Evolutionary conservation across 169 alveolate species (phyloP).

Genomic region (Cryptosporidium andersoni): DNA sequence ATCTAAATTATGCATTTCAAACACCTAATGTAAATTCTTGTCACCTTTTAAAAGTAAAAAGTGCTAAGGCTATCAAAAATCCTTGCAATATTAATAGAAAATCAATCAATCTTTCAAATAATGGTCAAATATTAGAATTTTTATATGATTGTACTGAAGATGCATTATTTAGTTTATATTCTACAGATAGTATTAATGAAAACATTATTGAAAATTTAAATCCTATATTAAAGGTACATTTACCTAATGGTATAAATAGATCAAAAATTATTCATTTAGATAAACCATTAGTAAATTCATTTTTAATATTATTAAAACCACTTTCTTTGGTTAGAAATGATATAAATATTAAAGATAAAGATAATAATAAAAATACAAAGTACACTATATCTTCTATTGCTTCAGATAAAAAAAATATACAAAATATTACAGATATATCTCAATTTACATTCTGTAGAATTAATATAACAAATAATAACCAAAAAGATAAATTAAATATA

Average conservation of each 20-base stretch:
- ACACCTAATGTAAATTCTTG: no score
- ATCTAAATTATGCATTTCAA: no score
- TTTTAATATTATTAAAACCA: no score
- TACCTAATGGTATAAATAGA: not conserved
- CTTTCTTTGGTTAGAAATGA: no score
- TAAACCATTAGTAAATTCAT: conserved; percentile 1
- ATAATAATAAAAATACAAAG: not conserved
- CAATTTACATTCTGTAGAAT: conserved; percentile 43
- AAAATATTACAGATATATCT: conserved; percentile 1
- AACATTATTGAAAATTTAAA: conserved; percentile 7
- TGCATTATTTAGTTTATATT: conserved; percentile 30
- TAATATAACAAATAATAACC: no score
- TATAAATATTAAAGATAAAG: conserved; percentile 24
- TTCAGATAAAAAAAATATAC: not conserved
- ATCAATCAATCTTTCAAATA: conserved; percentile 13
- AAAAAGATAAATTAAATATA: not conserved
- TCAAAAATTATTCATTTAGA: not conserved
- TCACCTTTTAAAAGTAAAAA: conserved; percentile 6
- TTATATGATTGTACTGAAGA: conserved; percentile 58
- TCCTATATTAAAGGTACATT: conserved; percentile 12
- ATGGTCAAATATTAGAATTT: conserved; percentile 5
- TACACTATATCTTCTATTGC: not conserved
- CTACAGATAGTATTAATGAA: conserved; percentile 21
- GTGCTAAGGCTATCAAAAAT: conserved; percentile 47
- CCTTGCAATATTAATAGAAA: conserved; percentile 55